These are phyloP conservation scores for Vachellia pachyceras DNA, from an alignment of 306 rosid genomes.

Conservation along the genomic window DNA sequence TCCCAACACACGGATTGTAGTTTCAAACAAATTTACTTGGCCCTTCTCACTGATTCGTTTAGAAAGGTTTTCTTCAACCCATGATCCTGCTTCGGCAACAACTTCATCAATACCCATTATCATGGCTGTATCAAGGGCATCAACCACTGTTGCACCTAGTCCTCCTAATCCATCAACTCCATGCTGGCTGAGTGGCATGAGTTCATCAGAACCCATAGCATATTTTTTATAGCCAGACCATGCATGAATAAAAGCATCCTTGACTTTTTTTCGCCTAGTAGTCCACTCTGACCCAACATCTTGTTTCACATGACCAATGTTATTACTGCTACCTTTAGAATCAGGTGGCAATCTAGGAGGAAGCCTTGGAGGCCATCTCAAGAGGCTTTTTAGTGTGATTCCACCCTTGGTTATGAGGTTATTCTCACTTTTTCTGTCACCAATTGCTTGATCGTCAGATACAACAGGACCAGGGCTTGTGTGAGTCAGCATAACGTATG, in stretches of 20 bases:
- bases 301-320: slow-evolving; percentile 32
- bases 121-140: slow-evolving; percentile 98
- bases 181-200: slow-evolving; percentile 76
- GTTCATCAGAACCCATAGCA: slow-evolving; percentile 96
- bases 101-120: slow-evolving; percentile 86
- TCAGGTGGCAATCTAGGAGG: slow-evolving; percentile 89
- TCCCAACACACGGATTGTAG: slow-evolving; percentile 92
- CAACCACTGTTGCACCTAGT: slow-evolving; percentile 92
- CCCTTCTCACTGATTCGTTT: slow-evolving; percentile 74
- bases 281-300: slow-evolving; percentile 59
- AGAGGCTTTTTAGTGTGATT: slow-evolving; percentile 53
- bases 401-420: slow-evolving; percentile 41
- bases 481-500: slow-evolving; percentile 65
- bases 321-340: slow-evolving; percentile 42
- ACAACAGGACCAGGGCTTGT: slow-evolving; percentile 60
- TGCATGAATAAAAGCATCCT: slow-evolving; percentile 88
- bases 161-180: slow-evolving; percentile 95
- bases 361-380: slow-evolving; percentile 84
- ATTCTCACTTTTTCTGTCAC: slow-evolving; percentile 37
- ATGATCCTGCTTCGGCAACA: slow-evolving; percentile 83
- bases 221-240: slow-evolving; percentile 88
- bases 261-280: slow-evolving; percentile 78
- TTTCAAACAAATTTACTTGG: slow-evolving; percentile 97
- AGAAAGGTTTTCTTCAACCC: slow-evolving; percentile 81
- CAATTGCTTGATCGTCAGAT: slow-evolving; percentile 44